A percentile compares a stretch with the other conserved stretches of the same genome.
Conservation (phyloP, 2,329 filamentous ascomycete species). For the Colletotrichum scovillei region DNA sequence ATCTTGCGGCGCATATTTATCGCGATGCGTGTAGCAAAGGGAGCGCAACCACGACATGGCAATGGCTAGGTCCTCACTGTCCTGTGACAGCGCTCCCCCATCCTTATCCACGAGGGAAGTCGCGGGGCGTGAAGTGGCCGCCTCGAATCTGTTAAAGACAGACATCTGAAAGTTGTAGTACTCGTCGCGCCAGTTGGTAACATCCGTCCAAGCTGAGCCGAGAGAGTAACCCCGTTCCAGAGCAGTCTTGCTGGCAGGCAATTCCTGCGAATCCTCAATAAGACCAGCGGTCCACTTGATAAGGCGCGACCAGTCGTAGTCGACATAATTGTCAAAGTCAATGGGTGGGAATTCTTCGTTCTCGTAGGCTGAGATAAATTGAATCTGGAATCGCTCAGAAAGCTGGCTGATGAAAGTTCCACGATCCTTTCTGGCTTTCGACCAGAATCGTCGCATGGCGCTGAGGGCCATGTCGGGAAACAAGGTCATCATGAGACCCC, state of each 20-base stretch:
- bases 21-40: slow-evolving; percentile 64
- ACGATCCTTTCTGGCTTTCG: slow-evolving; percentile 60
- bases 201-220: slow-evolving; percentile 45
- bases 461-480: slow-evolving; percentile 66
- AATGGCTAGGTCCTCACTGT: slow-evolving; percentile 49
- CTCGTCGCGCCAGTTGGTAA: slow-evolving; percentile 64
- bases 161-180: slow-evolving; percentile 66
- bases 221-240: slow-evolving; percentile 58
- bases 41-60: slow-evolving; percentile 71
- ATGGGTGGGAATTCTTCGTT: slow-evolving; percentile 69
- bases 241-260: slow-evolving; percentile 59
- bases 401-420: slow-evolving; percentile 65
- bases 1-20: slow-evolving; percentile 58
- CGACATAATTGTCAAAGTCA: slow-evolving; percentile 70
- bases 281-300: slow-evolving; percentile 69
- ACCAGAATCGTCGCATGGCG: slow-evolving; percentile 67
- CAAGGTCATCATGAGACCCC: slow-evolving; percentile 66
- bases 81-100: background rate
- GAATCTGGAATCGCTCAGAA: slow-evolving; percentile 72
- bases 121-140: slow-evolving; percentile 60
- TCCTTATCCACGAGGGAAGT: slow-evolving; percentile 45
- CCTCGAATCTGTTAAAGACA: slow-evolving; percentile 68
- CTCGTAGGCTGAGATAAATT: slow-evolving; percentile 75
- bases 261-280: slow-evolving; percentile 51
- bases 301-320: slow-evolving; percentile 76